phyloP scores from a whole-genome alignment of 108 stramenopile genomes.

The Cylindrotheca fusiformis region DNA sequence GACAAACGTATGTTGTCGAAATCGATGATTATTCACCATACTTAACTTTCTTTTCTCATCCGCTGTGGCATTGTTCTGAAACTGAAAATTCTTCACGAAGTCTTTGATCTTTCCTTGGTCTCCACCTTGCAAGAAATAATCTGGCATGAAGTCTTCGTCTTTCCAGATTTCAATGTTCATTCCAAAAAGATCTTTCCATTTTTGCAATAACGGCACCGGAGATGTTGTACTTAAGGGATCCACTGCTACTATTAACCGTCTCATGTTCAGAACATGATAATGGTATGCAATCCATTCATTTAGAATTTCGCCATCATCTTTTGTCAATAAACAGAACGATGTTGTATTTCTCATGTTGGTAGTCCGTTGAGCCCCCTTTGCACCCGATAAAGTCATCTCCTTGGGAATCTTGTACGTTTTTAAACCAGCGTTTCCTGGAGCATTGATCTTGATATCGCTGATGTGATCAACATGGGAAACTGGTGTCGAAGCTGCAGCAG shows the following conservation, averaged over 20 bases:
- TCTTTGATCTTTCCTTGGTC: not conserved
- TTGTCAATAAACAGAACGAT: constrained; percentile 32
- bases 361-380: no score
- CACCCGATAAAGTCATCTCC: no score
- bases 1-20: constrained; percentile 39
- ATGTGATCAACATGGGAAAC: no score
- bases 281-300: constrained; percentile 61
- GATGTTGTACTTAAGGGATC: constrained; percentile 13
- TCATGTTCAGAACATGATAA: constrained; percentile 31
- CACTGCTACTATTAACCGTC: constrained; percentile 26
- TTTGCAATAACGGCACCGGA: constrained; percentile 3
- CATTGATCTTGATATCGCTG: no score
- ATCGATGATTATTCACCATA: constrained; percentile 36
- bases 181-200: not conserved
- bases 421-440: no score
- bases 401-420: no score
- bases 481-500: no score
- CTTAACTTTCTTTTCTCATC: constrained; percentile 8
- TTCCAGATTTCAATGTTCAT: constrained; percentile 19
- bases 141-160: constrained; percentile 35
- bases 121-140: constrained; percentile 22
- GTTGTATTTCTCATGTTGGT: not conserved
- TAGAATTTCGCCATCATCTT: constrained; percentile 41
- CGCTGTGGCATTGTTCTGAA: not conserved
- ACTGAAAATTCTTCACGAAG: not conserved